These are phyloP conservation scores for Plasmopara halstedii DNA, from an alignment of 352 stramenopile genomes.

Conservation along the genomic window DNA sequence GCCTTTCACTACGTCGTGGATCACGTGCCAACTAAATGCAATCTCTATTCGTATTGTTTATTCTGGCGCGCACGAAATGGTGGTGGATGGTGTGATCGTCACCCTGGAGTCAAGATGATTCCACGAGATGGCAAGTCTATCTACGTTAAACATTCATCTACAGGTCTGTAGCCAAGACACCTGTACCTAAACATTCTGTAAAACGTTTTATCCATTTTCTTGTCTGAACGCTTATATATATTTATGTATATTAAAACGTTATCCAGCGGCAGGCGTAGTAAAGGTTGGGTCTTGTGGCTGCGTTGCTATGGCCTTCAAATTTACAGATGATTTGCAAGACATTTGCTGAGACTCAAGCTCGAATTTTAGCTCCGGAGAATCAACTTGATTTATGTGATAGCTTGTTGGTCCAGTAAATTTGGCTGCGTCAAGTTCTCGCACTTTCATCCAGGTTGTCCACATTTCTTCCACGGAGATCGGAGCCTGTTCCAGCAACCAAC, in stretches of 20 bases:
- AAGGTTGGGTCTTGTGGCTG: conserved; percentile 4
- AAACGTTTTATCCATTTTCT: not conserved
- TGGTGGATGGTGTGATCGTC: conserved; percentile 64
- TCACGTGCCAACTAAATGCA: conserved; percentile 81
- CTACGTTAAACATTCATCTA: conserved; percentile 31
- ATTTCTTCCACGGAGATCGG: conserved; percentile 69
- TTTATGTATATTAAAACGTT: conserved; percentile 1
- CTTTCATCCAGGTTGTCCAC: conserved; percentile 80
- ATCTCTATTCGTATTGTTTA: conserved; percentile 81
- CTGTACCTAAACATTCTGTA: not conserved
- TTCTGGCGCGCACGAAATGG: conserved; percentile 73
- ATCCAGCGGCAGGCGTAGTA: conserved; percentile 13
- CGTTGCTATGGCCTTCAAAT: conserved; percentile 10
- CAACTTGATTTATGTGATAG: conserved; percentile 14
- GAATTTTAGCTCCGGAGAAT: conserved; percentile 9
- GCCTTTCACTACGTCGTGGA: conserved; percentile 73
- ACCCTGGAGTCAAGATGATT: conserved; percentile 39
- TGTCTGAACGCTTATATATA: too few relatives aligned
- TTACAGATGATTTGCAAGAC: conserved; percentile 5
- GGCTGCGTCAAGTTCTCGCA: conserved; percentile 58
- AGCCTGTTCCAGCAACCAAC: conserved; percentile 73
- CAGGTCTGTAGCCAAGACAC: conserved; percentile 5
- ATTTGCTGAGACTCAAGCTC: conserved; percentile 22
- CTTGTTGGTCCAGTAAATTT: conserved; percentile 34
- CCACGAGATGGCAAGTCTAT: conserved; percentile 54